phyloP scores from a whole-genome alignment of 345 rosid genomes.

The Camelina hispida region DNA sequence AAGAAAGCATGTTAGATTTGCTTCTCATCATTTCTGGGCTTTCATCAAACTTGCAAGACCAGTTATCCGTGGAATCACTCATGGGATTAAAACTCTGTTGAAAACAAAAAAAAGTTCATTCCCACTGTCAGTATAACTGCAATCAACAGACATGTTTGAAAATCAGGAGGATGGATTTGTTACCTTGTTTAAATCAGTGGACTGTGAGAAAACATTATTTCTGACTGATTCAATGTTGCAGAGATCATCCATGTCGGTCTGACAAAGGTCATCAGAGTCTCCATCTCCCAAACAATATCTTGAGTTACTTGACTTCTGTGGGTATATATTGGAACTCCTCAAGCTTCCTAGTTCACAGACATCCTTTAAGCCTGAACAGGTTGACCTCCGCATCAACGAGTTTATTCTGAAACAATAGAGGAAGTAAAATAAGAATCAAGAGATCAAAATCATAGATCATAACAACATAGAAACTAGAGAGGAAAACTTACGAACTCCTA shows the following conservation, averaged over 20 bases:
- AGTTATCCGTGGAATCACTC: slow-evolving; percentile 78
- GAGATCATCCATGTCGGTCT: slow-evolving; percentile 79
- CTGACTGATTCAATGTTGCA: slow-evolving; percentile 51
- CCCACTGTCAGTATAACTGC: slow-evolving; percentile 23
- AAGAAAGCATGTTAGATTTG: slow-evolving; percentile 47
- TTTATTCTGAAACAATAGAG: slow-evolving; percentile 51
- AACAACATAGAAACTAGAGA: slow-evolving; percentile 13
- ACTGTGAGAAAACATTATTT: slow-evolving; percentile 54
- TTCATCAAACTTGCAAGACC: slow-evolving; percentile 68
- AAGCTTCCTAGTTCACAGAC: slow-evolving; percentile 68
- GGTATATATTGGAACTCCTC: slow-evolving; percentile 56
- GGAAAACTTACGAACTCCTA: slow-evolving; percentile 65
- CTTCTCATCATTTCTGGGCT: slow-evolving; percentile 51
- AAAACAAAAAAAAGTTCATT: slow-evolving; percentile 15
- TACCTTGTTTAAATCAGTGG: slow-evolving; percentile 76
- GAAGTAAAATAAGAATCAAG: slow-evolving; percentile 18
- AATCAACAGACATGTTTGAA: slow-evolving; percentile 15
- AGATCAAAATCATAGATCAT: slow-evolving; percentile 17
- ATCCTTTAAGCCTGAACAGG: slow-evolving; percentile 76
- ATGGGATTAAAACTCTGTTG: slow-evolving; percentile 86
- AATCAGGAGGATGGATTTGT: slow-evolving; percentile 29
- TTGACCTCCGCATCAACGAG: slow-evolving; percentile 61
- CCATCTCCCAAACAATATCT: slow-evolving; percentile 53
- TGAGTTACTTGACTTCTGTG: slow-evolving; percentile 51
- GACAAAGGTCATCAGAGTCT: slow-evolving; percentile 75